Evolutionary conservation across 345 rosid genomes (phyloP).

Genomic region (Schrenkiella parvula): DNA sequence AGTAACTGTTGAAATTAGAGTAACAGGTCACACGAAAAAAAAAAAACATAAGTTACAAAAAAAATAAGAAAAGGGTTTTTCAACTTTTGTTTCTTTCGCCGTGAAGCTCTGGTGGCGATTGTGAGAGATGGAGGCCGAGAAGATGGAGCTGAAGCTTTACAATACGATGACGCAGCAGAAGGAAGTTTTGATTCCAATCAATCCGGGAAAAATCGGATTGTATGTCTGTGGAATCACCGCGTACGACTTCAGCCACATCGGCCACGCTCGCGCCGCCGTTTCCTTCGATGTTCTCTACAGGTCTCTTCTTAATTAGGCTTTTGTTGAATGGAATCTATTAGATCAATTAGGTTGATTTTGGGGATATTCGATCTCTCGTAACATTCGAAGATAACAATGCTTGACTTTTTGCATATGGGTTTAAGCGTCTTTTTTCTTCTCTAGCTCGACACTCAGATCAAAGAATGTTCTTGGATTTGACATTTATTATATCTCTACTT

Average conservation of each 20-base stretch:
- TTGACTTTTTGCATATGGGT: neutral
- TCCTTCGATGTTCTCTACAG: conserved; percentile 77
- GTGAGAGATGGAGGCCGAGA: conserved; percentile 27
- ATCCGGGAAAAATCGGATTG: conserved; percentile 60
- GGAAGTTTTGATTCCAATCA: conserved; percentile 50
- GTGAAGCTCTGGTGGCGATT: neutral
- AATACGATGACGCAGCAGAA: conserved; percentile 66
- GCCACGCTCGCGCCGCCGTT: conserved; percentile 89
- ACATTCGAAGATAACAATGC: neutral
- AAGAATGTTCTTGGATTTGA: neutral
- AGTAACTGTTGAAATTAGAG: too few species aligned
- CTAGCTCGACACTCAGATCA: neutral
- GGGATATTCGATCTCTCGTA: neutral
- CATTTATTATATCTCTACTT: neutral
- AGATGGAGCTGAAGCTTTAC: conserved; percentile 47
- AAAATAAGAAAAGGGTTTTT: neutral
- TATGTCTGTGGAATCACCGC: conserved; percentile 93
- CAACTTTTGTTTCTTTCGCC: neutral
- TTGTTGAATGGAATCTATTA: neutral
- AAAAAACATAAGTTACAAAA: neutral
- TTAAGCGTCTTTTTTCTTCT: neutral
- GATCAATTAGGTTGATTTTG: neutral
- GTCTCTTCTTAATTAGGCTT: conserved; percentile 26
- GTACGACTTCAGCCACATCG: conserved; percentile 84
- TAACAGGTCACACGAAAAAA: neutral